Percentiles rank a stretch among this genome's conserved stretches.
Evolutionary conservation across 2,329 filamentous ascomycete genomes (phyloP).

Genomic region (Pseudogymnoascus sp.): DNA sequence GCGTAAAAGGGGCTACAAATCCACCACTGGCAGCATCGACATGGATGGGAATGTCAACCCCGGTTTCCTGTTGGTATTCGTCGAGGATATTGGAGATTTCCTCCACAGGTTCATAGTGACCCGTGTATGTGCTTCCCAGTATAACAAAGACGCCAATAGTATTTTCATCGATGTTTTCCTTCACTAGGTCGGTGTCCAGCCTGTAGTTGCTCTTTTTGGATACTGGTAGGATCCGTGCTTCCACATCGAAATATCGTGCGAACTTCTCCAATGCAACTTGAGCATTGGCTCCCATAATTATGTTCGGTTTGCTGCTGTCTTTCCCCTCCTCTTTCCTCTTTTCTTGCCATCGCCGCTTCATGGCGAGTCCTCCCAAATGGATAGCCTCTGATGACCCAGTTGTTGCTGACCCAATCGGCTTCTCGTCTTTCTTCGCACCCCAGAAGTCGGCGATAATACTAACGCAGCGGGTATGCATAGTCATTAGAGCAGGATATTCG

Average conservation of each 20-base stretch:
- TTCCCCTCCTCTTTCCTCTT: constrained; percentile 51
- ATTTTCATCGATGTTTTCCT: constrained; percentile 63
- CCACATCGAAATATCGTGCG: constrained; percentile 65
- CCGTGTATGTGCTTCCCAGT: constrained; percentile 63
- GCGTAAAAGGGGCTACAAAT: constrained; percentile 53
- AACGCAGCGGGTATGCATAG: constrained; percentile 59
- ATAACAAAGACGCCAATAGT: constrained; percentile 71
- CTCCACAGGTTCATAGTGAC: constrained; percentile 64
- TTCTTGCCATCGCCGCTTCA: constrained; percentile 69
- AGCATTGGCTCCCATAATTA: constrained; percentile 66
- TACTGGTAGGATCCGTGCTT: constrained; percentile 56
- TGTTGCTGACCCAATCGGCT: constrained; percentile 59
- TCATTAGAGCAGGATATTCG: constrained; percentile 37
- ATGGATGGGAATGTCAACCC: constrained; percentile 58
- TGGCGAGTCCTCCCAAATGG: constrained; percentile 60
- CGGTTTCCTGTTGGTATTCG: constrained; percentile 51
- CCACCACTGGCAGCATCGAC: constrained; percentile 54
- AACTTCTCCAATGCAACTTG: constrained; percentile 69
- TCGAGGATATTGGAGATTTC: constrained; percentile 58
- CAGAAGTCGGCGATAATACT: constrained; percentile 61
- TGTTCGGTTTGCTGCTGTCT: constrained; percentile 57
- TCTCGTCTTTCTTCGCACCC: constrained; percentile 52
- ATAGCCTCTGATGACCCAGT: constrained; percentile 66
- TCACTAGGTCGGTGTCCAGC: constrained; percentile 55
- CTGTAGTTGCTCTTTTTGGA: constrained; percentile 51